These are phyloP conservation scores for Violaceomyces palustris DNA, from an alignment of 1,284 basidiomycete genomes.

Conservation along the genomic window DNA sequence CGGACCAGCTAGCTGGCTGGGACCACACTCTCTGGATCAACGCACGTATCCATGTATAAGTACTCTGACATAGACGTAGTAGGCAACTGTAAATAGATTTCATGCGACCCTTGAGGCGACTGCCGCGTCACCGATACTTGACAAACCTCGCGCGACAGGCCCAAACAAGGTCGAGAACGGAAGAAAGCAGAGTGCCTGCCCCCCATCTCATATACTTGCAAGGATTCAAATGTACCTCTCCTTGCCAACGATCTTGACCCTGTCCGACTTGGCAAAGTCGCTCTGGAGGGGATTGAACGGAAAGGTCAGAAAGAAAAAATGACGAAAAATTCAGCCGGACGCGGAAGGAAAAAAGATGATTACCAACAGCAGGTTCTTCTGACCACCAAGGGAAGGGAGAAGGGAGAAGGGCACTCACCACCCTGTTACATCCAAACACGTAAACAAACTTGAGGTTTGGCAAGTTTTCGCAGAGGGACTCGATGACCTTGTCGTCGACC, in stretches of 20 bases:
- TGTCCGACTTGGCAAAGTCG: slow-evolving; percentile 29
- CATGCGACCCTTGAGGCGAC: no score
- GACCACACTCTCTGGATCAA: no score
- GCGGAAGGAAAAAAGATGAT: background rate
- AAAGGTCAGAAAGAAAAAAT: background rate
- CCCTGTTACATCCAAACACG: slow-evolving; percentile 52
- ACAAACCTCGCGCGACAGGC: no score
- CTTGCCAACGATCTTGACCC: slow-evolving; percentile 42
- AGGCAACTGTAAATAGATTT: no score
- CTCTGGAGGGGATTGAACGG: background rate
- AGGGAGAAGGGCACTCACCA: slow-evolving; percentile 6
- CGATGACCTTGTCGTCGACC: slow-evolving; percentile 76
- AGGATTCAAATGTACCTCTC: no score
- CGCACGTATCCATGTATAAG: no score
- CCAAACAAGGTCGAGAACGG: no score
- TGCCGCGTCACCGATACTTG: no score
- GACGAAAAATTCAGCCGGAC: background rate
- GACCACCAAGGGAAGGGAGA: background rate
- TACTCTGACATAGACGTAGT: no score
- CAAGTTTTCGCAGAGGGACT: slow-evolving; percentile 59
- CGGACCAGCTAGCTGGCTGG: no score
- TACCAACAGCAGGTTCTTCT: background rate
- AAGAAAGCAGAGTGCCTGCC: no score
- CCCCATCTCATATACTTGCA: no score
- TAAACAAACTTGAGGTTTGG: slow-evolving; percentile 37